These are phyloP conservation scores for barrel medic (Medicago truncatula) DNA, from an alignment of 306 rosid genomes.

Conservation along the genomic window DNA sequence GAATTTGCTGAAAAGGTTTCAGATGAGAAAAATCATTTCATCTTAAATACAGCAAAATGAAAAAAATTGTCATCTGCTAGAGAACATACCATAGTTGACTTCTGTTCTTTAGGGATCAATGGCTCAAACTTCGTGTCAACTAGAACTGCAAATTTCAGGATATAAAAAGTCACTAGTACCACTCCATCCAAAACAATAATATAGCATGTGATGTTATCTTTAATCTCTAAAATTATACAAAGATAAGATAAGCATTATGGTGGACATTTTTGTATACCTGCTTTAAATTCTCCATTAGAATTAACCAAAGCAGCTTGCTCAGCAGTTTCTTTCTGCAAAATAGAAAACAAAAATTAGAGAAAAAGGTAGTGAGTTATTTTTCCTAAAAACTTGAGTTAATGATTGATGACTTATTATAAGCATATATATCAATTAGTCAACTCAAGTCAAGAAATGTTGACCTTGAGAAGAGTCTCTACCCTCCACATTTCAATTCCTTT, in stretches of 20 bases:
- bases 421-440: not conserved
- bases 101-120: slow-evolving; percentile 63
- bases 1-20: slow-evolving; percentile 60
- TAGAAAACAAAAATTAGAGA: slow-evolving; percentile 11
- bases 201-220: not conserved
- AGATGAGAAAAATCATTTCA: not conserved
- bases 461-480: slow-evolving; percentile 72
- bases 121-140: slow-evolving; percentile 61
- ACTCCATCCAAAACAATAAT: slow-evolving; percentile 4
- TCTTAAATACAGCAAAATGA: slow-evolving; percentile 14
- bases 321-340: slow-evolving; percentile 64
- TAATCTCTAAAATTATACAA: not conserved
- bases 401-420: not conserved
- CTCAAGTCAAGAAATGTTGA: slow-evolving; percentile 25
- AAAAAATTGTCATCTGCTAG: not conserved
- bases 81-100: slow-evolving; percentile 59
- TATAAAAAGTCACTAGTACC: not conserved
- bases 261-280: slow-evolving; percentile 4
- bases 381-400: not conserved
- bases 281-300: slow-evolving; percentile 64
- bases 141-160: slow-evolving; percentile 57
- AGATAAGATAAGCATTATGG: slow-evolving; percentile 1
- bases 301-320: slow-evolving; percentile 42
- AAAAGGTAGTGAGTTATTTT: not conserved
- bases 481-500: slow-evolving; percentile 83